Base-by-base conservation (phyloP, 2,329 filamentous ascomycete species). In the Talaromyces sp. region DNA sequence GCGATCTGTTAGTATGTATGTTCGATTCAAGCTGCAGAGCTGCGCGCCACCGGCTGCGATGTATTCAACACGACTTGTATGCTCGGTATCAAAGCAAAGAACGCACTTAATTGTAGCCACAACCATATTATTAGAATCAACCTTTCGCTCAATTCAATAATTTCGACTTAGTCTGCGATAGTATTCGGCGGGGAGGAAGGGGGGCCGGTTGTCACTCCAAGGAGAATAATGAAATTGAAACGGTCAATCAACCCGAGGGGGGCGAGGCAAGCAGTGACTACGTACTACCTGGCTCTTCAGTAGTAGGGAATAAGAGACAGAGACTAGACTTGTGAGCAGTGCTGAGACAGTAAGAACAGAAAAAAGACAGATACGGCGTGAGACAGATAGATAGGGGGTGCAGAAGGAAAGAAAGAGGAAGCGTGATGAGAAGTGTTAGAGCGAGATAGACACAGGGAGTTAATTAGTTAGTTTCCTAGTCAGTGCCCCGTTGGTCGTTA, bases 21-120 rank as follows among this genome's bases (percentile, higher is more conserved):
- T 52, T n/a, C n/a, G 35, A 56, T 13, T 22, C 31, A 11, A 56
- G 33, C 19, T 33, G 27, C n/a, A 22, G 33, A 35, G 52, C n/a
- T 37, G 31, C 52, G 52, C 52, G 33, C 52, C 33, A 37, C 50
- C 31, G 24, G 52, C 19, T 56, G 50, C n/a, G 33, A 56, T 39
- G 31, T 56, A 14, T 22, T 33, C n/a, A 24, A 37, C 52, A 33
- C 52, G 33, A 14, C 52, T 37, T 22, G 50, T 37, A 22, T 56
- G 52, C 31, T 56, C 52, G 11, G 19, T 8, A 24, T n/a, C 35
- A 37, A 37, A 37, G 35, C 35, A 67, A 41, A 49, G 39, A 41
- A 80, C 84, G 72, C 78, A 87, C 85, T 87, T 87, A 78, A 87
- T 87, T 68, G 85, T 87, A 76, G 85, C 85, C 72, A 87, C 85